phyloP scores from a whole-genome alignment of 1,284 basidiomycete species.

The Heterobasidion irregulare region DNA sequence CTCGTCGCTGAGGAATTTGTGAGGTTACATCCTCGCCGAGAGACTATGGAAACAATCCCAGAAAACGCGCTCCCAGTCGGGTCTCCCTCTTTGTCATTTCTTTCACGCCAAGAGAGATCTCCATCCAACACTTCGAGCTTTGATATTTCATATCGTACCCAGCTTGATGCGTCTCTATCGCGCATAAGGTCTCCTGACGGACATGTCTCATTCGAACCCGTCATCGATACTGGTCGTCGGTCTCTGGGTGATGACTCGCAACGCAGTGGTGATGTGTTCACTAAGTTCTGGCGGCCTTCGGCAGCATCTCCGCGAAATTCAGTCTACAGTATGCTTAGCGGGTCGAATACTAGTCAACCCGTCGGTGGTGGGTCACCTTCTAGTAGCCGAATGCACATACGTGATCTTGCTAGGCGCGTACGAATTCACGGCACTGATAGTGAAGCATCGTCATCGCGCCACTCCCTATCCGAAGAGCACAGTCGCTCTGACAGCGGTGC shows the following conservation, averaged over 20 bases:
- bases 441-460: constrained; percentile 37
- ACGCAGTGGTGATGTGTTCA: constrained; percentile 35
- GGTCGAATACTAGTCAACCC: constrained; percentile 22
- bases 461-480: constrained; percentile 39
- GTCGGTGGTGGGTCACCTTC: constrained; percentile 29
- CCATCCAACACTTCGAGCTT: constrained; percentile 3
- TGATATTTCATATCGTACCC: constrained; percentile 14
- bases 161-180: constrained; percentile 32
- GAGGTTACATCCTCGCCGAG: constrained; percentile 27
- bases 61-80: constrained; percentile 24
- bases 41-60: constrained; percentile 36
- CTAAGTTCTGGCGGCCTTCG: constrained; percentile 25
- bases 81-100: constrained; percentile 25
- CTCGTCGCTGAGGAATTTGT: constrained; percentile 57
- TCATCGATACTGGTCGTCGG: constrained; percentile 20
- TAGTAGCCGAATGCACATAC: constrained; percentile 31
- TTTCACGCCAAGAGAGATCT: constrained; percentile 20
- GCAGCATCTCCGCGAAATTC: constrained; percentile 25
- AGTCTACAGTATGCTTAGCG: constrained; percentile 25
- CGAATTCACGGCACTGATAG: constrained; percentile 27
- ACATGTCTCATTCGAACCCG: constrained; percentile 29
- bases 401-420: constrained; percentile 29
- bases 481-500: constrained; percentile 24
- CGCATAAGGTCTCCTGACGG: constrained; percentile 36
- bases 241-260: constrained; percentile 33